phyloP scores from a whole-genome alignment of 345 rosid genomes.

The Combretum micranthum region DNA sequence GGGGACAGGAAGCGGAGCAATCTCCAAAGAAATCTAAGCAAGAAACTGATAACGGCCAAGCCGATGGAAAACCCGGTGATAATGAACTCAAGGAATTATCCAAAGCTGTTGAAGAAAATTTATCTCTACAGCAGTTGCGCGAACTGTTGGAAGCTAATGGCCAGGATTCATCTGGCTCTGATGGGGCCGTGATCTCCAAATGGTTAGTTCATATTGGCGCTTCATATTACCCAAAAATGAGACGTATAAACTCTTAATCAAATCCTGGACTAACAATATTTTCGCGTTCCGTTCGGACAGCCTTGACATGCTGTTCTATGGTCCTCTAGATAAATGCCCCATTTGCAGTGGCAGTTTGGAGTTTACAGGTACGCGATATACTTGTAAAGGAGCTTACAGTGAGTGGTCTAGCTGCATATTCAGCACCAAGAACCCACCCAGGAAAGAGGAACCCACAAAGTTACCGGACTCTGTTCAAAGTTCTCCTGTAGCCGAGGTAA shows the following conservation, averaged over 20 bases:
- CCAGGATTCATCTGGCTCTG: slow-evolving; percentile 50
- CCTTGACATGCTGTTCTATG: slow-evolving; percentile 60
- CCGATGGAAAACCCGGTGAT: slow-evolving; percentile 20
- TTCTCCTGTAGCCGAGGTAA: slow-evolving; percentile 47
- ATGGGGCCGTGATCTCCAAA: slow-evolving; percentile 20
- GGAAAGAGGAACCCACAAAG: slow-evolving; percentile 40
- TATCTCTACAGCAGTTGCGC: slow-evolving; percentile 51
- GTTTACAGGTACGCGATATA: slow-evolving; percentile 44
- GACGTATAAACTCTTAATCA: neutral
- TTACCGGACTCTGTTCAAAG: slow-evolving; percentile 47
- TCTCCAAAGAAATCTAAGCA: slow-evolving; percentile 56
- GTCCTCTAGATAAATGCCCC: slow-evolving; percentile 56
- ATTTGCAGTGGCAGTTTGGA: slow-evolving; percentile 43
- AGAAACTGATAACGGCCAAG: slow-evolving; percentile 23
- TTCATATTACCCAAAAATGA: neutral
- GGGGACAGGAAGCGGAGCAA: slow-evolving; percentile 42
- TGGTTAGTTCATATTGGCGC: slow-evolving; percentile 17
- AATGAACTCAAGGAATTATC: slow-evolving; percentile 49
- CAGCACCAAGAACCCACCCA: slow-evolving; percentile 48
- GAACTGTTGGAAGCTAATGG: slow-evolving; percentile 54
- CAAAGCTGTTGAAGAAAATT: slow-evolving; percentile 39
- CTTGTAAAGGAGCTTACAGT: slow-evolving; percentile 60
- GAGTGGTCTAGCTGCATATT: slow-evolving; percentile 83
- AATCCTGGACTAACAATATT: neutral
- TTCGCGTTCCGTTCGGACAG: slow-evolving; percentile 19